Evolutionary conservation across 257 asterid species (phyloP), one percentile per base, ranked within the genome.

Genomic region (Datura wrightii): DNA sequence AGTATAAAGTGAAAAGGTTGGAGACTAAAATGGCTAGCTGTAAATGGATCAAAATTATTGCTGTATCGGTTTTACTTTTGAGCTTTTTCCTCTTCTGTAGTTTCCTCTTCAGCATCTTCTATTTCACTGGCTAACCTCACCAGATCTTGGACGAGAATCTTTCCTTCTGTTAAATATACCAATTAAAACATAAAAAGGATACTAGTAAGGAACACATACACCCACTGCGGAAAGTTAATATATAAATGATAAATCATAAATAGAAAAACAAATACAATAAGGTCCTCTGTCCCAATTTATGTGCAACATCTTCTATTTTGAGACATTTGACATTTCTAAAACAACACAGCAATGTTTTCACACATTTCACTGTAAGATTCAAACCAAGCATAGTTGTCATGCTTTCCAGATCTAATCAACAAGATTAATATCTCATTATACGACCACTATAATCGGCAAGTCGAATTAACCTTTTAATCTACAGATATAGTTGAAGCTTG

Each of bases 101-200:
- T 80, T 78, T 78, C 82, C 82, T 78, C 82, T 87, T 92, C 97
- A 10, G 85, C 87, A 11, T 93, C 97, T 78, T 91, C 98, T 10
- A 87, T 86, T 88, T 85, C 88, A 55, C 93, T 88, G 80, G 94
- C 97, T 83, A 96, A 88, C 91, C 89, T 94, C 82, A 94, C 88
- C 60, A 96, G 92, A 87, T 96, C 99, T 88, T 94, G 97, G 89
- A 96, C 99, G 4, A 91, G 95, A 83, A 96, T 94, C 85, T 96
- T 96, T 69, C 99, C 99, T 2, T 96, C 99, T 96, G 95, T 76
- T 62, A 19, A 82, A 86, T 19, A 67, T 37, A 66, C 59, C 15
- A 60, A 82, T 31, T 14, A 84, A 55, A 84, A 60, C 72, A 46
- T 31, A 0, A 76, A 56, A 56, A 59, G 6, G 62, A 62, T 59